A percentile compares a stretch with the other conserved stretches of the same genome.
Evolutionary conservation across 345 rosid genomes (phyloP).

Genomic region (Corymbia maculata): DNA sequence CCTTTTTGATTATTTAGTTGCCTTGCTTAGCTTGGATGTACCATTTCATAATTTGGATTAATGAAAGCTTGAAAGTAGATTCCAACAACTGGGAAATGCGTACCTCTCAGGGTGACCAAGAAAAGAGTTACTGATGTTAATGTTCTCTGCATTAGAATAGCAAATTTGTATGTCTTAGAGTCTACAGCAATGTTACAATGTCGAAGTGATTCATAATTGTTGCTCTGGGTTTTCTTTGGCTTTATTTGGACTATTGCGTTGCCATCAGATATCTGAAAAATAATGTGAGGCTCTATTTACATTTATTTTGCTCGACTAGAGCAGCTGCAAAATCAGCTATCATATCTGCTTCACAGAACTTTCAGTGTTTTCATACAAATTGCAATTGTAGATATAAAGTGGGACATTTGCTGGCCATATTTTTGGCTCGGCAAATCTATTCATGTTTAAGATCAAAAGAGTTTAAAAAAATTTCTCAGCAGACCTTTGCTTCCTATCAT

Average conservation of each 20-base stretch:
- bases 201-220: background rate
- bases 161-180: background rate
- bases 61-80: background rate
- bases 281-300: background rate
- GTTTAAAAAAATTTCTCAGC: background rate
- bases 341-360: background rate
- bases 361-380: background rate
- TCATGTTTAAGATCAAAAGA: background rate
- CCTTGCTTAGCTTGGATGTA: background rate
- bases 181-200: background rate
- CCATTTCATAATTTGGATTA: background rate
- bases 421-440: background rate
- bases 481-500: background rate
- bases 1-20: background rate
- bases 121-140: background rate
- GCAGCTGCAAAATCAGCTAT: background rate
- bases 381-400: background rate
- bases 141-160: background rate
- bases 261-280: background rate
- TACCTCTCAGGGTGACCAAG: background rate
- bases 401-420: background rate
- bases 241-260: background rate
- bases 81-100: fast-evolving
- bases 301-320: fast-evolving
- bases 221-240: background rate